phyloP scores from a whole-genome alignment of 2,329 filamentous ascomycete species.

The Stachybotrys chartarum region DNA sequence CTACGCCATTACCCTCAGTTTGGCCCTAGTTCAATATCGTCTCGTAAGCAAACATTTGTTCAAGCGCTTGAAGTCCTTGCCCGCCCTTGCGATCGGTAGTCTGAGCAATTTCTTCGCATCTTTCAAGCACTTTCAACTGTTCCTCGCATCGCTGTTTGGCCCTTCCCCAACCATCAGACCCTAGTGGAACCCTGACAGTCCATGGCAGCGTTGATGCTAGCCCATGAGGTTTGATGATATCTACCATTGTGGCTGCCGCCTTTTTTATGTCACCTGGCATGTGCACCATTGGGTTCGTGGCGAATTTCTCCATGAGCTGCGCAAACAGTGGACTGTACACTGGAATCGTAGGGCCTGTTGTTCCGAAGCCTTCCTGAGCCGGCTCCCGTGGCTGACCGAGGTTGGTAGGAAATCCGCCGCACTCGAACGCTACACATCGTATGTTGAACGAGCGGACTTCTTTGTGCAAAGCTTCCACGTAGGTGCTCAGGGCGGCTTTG shows the following conservation, averaged over 20 bases:
- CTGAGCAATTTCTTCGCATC: neutral
- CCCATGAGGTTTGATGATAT: neutral
- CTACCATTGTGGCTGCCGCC: neutral
- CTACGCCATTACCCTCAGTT: no score
- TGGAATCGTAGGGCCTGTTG: slow-evolving; percentile 3
- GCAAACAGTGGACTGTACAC: slow-evolving; percentile 14
- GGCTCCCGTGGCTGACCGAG: slow-evolving; percentile 17
- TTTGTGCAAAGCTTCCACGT: slow-evolving; percentile 20
- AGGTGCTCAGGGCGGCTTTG: slow-evolving; percentile 19
- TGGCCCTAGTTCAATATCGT: no score
- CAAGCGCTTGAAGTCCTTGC: neutral
- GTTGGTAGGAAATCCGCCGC: slow-evolving; percentile 20
- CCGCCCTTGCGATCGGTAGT: neutral
- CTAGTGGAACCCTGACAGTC: neutral
- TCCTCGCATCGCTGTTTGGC: neutral
- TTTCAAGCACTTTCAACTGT: neutral
- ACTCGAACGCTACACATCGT: slow-evolving; percentile 21
- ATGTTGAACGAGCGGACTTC: slow-evolving; percentile 19
- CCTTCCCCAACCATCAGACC: neutral
- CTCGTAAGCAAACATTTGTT: neutral
- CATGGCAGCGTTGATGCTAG: neutral
- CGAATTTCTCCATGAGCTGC: slow-evolving; percentile 13
- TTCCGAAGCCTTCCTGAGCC: slow-evolving; percentile 7
- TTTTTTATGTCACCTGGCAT: slow-evolving; percentile 18
- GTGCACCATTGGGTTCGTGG: slow-evolving; percentile 8